Evolutionary conservation across 2,329 filamentous ascomycete species (phyloP).

Genomic region (Beauveria asiatica): DNA sequence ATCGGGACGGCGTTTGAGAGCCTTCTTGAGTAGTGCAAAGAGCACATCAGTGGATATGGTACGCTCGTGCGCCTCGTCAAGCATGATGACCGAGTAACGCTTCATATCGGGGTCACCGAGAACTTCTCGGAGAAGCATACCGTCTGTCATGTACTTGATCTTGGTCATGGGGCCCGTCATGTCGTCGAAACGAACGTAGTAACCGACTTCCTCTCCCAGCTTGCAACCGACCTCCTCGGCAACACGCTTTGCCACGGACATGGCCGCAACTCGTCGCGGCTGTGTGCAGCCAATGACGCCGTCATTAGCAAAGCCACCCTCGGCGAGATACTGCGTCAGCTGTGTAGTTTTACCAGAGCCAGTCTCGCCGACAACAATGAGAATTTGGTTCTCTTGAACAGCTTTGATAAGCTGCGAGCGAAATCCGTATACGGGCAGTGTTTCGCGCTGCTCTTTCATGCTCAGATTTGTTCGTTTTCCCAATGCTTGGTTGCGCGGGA

Average conservation of each 20-base stretch:
- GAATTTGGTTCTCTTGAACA: slow-evolving; percentile 75
- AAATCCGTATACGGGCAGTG: slow-evolving; percentile 82
- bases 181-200: slow-evolving; percentile 96
- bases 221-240: slow-evolving; percentile 90
- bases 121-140: slow-evolving; percentile 94
- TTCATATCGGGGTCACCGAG: slow-evolving; percentile 82
- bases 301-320: slow-evolving; percentile 78
- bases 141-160: slow-evolving; percentile 99
- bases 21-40: slow-evolving; percentile 91
- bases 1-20: slow-evolving; percentile 74
- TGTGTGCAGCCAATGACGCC: slow-evolving; percentile 95
- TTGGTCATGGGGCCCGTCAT: slow-evolving; percentile 78
- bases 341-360: slow-evolving; percentile 90
- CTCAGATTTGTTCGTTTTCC: slow-evolving; percentile 84
- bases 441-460: slow-evolving; percentile 91
- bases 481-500: slow-evolving; percentile 68
- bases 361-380: slow-evolving; percentile 96
- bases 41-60: slow-evolving; percentile 94
- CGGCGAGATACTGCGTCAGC: slow-evolving; percentile 87
- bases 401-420: slow-evolving; percentile 81
- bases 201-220: slow-evolving; percentile 87
- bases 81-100: slow-evolving; percentile 92
- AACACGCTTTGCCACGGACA: slow-evolving; percentile 96
- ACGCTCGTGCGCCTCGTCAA: slow-evolving; percentile 95
- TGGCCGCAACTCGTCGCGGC: slow-evolving; percentile 90